Base-by-base conservation (phyloP, 2,329 filamentous ascomycete species). In the Ceratocystis lukuohia region DNA sequence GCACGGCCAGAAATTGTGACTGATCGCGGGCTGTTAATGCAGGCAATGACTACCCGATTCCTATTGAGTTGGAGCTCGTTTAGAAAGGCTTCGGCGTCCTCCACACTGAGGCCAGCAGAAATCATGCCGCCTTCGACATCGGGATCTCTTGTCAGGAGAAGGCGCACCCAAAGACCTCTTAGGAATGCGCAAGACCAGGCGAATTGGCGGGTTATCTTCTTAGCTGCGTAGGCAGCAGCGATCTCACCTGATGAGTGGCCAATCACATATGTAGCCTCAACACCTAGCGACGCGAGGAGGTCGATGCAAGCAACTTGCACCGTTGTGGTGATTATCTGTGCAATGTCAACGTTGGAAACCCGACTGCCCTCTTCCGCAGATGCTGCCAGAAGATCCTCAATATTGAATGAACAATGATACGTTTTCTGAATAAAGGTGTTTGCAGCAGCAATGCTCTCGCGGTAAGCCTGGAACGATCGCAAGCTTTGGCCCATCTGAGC, bases 161-260 rank as follows among this genome's bases (percentile, higher is more conserved):
- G 71, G 0, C 72, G 71, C 2, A 75, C 74, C 57, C 71, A 72
- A 20, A 74, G 68, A 1, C 78, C 78, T 10, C 78, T 76, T 25
- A 75, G 73, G 67, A 77, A 79, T 2, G 78, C 75, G 41, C 78
- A 72, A 59, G 74, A 71, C 76, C 77, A 79, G 3, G 78, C 78
- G 5, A 71, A 71, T 61, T 76, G 70, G 22, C 72, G 71, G 1
- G 73, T 72, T 22, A 80, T 71, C 17, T 73, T 72, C 0, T 73
- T 75, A 0, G 71, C 72, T 7, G 78, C 76, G 65, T 76, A 78
- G 0, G 78, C 77, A 5, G 78, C 78, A 0, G 77, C 78, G 41
- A 80, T 76, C 65, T 80, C 78, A 1, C 78, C 78, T 0, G 78
- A 80, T 0, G 78, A 80, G 68, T 80, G 78, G 0, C 78, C 78